These are phyloP conservation scores for Lactarius pseudohatsudake DNA, from an alignment of 768 basidiomycete species.

Conservation along the genomic window DNA sequence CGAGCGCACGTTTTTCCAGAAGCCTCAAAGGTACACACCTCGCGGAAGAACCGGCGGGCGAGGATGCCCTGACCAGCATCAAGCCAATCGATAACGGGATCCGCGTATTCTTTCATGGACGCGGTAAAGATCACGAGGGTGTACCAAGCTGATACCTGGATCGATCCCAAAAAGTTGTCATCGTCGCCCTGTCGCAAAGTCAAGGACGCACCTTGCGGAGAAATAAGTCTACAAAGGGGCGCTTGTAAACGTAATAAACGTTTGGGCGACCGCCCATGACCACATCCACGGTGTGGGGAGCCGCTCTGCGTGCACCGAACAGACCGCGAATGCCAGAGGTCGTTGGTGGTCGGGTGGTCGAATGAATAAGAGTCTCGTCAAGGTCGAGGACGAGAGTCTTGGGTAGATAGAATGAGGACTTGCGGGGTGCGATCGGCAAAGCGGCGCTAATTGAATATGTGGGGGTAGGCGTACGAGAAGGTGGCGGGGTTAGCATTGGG, in stretches of 20 bases:
- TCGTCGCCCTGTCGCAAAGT: no score
- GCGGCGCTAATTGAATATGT: conserved; percentile 45
- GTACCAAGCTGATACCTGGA: conserved; percentile 97
- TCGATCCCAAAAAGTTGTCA: conserved; percentile 7
- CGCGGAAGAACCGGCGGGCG: conserved; percentile 84
- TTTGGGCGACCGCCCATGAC: conserved; percentile 85
- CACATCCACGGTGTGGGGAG: conserved; percentile 91
- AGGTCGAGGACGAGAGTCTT: conserved; percentile 97
- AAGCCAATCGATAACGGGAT: conserved; percentile 99
- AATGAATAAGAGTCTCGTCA: conserved; percentile 98
- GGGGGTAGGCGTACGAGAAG: conserved; percentile 31
- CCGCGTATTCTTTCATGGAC: conserved; percentile 99
- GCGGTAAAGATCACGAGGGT: conserved; percentile 98
- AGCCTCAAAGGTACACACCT: conserved; percentile 52
- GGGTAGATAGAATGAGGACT: conserved; percentile 73
- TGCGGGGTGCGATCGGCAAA: conserved; percentile 51
- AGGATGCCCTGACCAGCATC: conserved; percentile 93
- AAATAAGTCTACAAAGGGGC: conserved; percentile 96
- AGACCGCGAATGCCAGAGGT: conserved; percentile 54
- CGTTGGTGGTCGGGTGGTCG: conserved; percentile 78
- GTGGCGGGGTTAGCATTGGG: conserved; percentile 24
- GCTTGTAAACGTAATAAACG: conserved; percentile 96
- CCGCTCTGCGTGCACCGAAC: conserved; percentile 47
- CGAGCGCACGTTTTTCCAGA: background rate
- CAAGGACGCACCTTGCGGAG: conserved; percentile 66